Evolutionary conservation across 495 filamentous ascomycete genomes (phyloP).

Genomic region (Xylaria curta): DNA sequence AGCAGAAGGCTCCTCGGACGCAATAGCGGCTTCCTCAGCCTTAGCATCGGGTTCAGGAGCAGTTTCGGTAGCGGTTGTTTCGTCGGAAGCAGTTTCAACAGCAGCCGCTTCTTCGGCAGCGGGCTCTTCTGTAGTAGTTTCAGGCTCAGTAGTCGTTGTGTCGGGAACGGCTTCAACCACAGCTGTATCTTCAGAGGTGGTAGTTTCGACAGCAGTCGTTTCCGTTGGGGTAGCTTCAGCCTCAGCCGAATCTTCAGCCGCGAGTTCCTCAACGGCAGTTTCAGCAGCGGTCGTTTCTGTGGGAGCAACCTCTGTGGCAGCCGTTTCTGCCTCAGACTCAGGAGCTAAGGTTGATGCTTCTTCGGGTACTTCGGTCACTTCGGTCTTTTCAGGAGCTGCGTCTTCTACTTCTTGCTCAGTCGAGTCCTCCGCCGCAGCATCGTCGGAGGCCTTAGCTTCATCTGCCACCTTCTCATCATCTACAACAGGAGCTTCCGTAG

Average conservation of each 20-base stretch:
- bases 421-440: not conserved
- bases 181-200: not conserved
- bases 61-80: constrained; percentile 7
- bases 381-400: not conserved
- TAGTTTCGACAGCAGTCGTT: constrained; percentile 5
- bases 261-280: not conserved
- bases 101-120: constrained; percentile 20
- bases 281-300: constrained; percentile 19
- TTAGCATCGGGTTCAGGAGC: not conserved
- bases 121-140: constrained; percentile 16
- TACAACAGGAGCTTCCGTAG: constrained; percentile 8
- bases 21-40: not conserved
- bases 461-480: not conserved
- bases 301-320: not conserved
- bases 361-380: not conserved
- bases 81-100: constrained; percentile 5
- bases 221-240: not conserved
- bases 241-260: not conserved
- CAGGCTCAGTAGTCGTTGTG: constrained; percentile 17
- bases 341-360: not conserved
- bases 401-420: constrained; percentile 6
- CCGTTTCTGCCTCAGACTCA: constrained; percentile 21
- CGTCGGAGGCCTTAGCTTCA: constrained; percentile 7
- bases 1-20: constrained; percentile 12
- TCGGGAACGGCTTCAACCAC: not conserved